Evolutionary conservation across 2,329 filamentous ascomycete genomes (phyloP).

Genomic region (Ceratocystis variospora): DNA sequence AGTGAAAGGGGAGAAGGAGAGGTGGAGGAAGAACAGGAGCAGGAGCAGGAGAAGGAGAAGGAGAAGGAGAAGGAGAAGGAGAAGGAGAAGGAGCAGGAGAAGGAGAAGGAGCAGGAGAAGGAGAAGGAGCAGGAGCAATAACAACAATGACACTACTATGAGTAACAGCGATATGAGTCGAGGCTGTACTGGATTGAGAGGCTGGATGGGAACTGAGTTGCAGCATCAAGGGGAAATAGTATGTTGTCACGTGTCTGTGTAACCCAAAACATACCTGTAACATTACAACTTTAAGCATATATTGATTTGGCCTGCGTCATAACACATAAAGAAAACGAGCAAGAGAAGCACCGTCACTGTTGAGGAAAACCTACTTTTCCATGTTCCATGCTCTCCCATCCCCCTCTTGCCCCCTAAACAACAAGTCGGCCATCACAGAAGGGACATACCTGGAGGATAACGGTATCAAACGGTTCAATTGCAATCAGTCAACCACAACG

Average conservation of each 20-base stretch:
- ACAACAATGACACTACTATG: no score
- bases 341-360: neutral
- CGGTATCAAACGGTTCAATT: slow-evolving; percentile 19
- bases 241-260: neutral
- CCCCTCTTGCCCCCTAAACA: neutral
- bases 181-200: no score
- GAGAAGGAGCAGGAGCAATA: no score
- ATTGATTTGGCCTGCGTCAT: neutral
- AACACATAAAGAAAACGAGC: neutral
- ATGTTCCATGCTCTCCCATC: neutral
- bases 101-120: no score
- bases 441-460: neutral
- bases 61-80: no score
- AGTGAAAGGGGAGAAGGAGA: neutral
- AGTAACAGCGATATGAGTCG: no score
- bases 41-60: no score
- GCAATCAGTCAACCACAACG: slow-evolving; percentile 14
- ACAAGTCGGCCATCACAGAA: neutral
- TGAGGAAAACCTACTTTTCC: neutral
- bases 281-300: slow-evolving; percentile 3
- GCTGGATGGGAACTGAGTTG: no score
- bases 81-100: no score
- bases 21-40: no score
- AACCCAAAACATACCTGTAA: neutral
- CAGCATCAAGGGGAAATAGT: neutral